A percentile compares a stretch with the other conserved stretches of the same genome.
phyloP scores from a whole-genome alignment of 345 rosid genomes.

The Brassica rapa region DNA sequence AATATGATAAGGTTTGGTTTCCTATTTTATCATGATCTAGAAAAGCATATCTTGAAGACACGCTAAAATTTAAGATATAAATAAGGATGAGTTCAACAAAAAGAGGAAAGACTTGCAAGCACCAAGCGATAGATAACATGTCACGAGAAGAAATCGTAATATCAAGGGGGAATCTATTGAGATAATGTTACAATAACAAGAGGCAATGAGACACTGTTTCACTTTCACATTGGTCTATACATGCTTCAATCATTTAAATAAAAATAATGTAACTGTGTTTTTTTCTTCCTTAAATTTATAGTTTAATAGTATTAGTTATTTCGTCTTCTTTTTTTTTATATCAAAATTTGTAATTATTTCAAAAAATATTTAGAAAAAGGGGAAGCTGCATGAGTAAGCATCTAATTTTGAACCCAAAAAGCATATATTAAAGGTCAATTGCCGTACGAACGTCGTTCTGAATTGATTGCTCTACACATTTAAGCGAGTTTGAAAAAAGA shows the following conservation, averaged over 20 bases:
- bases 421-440: not conserved
- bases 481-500: not conserved
- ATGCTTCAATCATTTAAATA: not conserved
- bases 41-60: not conserved
- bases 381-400: not conserved
- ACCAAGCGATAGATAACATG: not conserved
- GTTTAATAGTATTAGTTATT: not conserved
- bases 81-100: not conserved
- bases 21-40: not conserved
- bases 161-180: not conserved
- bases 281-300: not conserved
- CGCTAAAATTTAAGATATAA: not conserved
- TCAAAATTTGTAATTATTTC: not conserved
- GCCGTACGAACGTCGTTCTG: not conserved
- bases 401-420: not conserved
- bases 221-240: slow-evolving; percentile 7
- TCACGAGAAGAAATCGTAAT: not conserved
- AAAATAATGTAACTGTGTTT: not conserved
- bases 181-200: not conserved
- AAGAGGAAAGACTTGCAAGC: not conserved
- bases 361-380: not conserved
- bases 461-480: not conserved
- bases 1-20: not conserved
- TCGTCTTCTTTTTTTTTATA: too few species aligned
- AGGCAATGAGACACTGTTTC: slow-evolving; percentile 9